Percentiles rank a stretch among this genome's conserved stretches.
These are phyloP conservation scores for Cucurbita ficifolia DNA, from an alignment of 306 rosid species.

Conservation along the genomic window DNA sequence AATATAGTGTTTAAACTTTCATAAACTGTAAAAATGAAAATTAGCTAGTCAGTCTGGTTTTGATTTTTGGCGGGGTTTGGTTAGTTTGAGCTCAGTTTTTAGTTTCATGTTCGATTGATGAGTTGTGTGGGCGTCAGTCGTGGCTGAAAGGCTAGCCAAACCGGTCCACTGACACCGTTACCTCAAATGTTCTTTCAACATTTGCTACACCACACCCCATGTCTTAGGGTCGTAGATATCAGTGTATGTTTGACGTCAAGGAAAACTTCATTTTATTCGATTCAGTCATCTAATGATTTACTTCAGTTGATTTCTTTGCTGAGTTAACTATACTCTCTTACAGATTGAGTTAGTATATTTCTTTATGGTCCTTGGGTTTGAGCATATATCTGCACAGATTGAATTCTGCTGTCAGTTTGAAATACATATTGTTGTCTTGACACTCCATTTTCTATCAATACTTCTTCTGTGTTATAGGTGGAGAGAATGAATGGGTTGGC, in stretches of 20 bases:
- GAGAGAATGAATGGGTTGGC: slow-evolving; percentile 61
- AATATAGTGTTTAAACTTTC: too few species aligned
- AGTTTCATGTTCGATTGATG: background rate
- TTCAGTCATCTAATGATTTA: background rate
- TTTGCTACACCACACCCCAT: background rate
- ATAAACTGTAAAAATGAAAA: background rate
- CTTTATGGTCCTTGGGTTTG: background rate
- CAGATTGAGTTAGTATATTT: background rate
- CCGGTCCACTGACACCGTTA: background rate
- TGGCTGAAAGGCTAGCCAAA: background rate
- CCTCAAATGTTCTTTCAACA: background rate
- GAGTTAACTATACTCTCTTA: background rate
- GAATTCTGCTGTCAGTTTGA: background rate
- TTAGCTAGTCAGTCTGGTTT: background rate
- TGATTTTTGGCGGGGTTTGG: background rate
- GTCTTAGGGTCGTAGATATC: background rate
- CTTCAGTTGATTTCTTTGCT: background rate
- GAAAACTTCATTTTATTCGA: background rate
- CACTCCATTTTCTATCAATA: background rate
- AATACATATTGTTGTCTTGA: background rate
- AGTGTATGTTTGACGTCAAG: background rate
- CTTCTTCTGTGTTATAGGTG: slow-evolving; percentile 25
- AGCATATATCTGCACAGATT: background rate
- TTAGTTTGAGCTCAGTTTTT: background rate
- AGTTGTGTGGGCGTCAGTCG: background rate